Conservation (phyloP, 306 rosid species). For the Cucurbita moschata region DNA sequence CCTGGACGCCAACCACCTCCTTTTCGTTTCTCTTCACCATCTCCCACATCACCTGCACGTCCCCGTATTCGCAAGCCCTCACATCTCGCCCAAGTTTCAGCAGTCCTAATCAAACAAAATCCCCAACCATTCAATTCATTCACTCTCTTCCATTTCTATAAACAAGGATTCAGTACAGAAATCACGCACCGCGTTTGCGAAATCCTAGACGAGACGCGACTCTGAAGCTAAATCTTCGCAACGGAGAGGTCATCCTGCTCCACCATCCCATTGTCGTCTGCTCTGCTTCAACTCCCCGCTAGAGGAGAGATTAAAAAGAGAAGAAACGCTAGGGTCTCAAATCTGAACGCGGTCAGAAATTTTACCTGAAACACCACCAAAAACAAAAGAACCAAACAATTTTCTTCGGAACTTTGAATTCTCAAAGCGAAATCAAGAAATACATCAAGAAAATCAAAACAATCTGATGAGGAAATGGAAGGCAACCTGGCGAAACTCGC, state of each 20-base stretch:
- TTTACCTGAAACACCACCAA: not conserved
- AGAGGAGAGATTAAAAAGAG: not conserved
- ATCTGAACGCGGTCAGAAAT: not conserved
- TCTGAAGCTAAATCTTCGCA: slow-evolving; percentile 24
- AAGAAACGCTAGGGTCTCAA: not conserved
- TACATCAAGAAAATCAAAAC: not conserved
- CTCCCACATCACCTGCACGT: slow-evolving; percentile 86
- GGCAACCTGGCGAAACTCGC: not conserved
- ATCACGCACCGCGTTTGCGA: slow-evolving; percentile 34
- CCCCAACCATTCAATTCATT: not conserved
- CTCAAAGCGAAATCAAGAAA: not conserved
- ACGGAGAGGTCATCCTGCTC: slow-evolving; percentile 22
- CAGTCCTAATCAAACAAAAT: slow-evolving; percentile 24
- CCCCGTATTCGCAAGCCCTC: slow-evolving; percentile 55
- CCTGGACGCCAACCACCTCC: not conserved
- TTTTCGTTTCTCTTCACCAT: slow-evolving; percentile 46
- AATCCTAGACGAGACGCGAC: slow-evolving; percentile 29
- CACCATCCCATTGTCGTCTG: slow-evolving; percentile 34
- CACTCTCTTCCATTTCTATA: not conserved
- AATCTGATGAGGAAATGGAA: not conserved
- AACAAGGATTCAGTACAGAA: not conserved
- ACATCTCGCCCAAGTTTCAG: slow-evolving; percentile 47
- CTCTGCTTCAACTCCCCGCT: not conserved
- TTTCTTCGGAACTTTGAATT: not conserved
- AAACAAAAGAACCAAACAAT: not conserved